phyloP scores from a whole-genome alignment of 2,329 filamentous ascomycete genomes.

The Blastomyces silverae region DNA sequence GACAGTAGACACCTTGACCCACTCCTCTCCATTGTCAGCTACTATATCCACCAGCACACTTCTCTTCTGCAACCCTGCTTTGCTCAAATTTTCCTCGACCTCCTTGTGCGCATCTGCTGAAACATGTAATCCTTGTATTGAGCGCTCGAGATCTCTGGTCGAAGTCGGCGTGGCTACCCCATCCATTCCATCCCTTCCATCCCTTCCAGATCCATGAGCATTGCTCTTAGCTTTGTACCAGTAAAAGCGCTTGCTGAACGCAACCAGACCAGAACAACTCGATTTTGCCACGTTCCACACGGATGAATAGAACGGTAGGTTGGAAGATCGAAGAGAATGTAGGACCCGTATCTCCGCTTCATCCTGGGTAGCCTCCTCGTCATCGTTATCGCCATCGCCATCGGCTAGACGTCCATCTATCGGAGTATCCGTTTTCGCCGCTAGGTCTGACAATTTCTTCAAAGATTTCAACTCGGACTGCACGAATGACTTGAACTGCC shows the following conservation, averaged over 20 bases:
- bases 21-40: constrained; percentile 55
- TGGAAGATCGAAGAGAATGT: constrained; percentile 59
- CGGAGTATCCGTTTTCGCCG: constrained; percentile 22
- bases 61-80: constrained; percentile 36
- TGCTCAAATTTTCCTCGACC: constrained; percentile 21
- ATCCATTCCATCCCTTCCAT: neutral
- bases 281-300: constrained; percentile 58
- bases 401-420: constrained; percentile 5
- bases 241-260: constrained; percentile 53
- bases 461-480: constrained; percentile 45
- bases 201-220: neutral
- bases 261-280: constrained; percentile 48
- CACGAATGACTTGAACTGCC: constrained; percentile 45
- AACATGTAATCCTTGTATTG: constrained; percentile 10
- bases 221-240: constrained; percentile 31
- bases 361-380: constrained; percentile 19
- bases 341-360: constrained; percentile 33
- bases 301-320: constrained; percentile 58
- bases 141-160: constrained; percentile 14
- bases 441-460: constrained; percentile 36
- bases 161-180: constrained; percentile 17
- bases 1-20: constrained; percentile 62
- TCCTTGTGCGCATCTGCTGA: constrained; percentile 16
- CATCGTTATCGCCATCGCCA: constrained; percentile 20
- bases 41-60: constrained; percentile 59